Conservation (phyloP, 257 asterid genomes). For the Salvia miltiorrhiza region DNA sequence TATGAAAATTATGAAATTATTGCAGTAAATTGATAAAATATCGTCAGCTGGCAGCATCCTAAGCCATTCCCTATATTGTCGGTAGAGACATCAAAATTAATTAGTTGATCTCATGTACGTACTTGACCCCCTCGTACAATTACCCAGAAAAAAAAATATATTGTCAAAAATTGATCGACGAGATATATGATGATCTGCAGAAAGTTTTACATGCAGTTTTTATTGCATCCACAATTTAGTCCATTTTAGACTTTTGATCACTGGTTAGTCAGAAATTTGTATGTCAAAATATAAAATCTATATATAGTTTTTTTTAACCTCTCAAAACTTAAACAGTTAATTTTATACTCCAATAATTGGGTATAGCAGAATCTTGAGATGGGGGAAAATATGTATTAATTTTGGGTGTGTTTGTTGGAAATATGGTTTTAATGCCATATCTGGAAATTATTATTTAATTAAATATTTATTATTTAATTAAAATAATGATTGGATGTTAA, state of each 20-base stretch:
- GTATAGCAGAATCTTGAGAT: neutral
- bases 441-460: too few relatives aligned
- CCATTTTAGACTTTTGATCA: neutral
- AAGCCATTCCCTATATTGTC: conserved; percentile 19
- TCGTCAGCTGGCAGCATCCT: conserved; percentile 3
- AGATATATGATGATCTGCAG: neutral
- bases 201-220: neutral
- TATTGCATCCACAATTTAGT: too few relatives aligned
- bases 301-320: neutral
- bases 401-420: too few relatives aligned
- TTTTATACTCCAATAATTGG: neutral
- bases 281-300: neutral
- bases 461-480: too few relatives aligned
- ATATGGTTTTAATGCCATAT: too few relatives aligned
- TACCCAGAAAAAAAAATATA: neutral
- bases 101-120: neutral
- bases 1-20: conserved; percentile 3
- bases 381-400: neutral
- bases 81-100: conserved; percentile 7
- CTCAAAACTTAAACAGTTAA: neutral
- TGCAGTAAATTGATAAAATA: conserved; percentile 12
- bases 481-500: too few relatives aligned
- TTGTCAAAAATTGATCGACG: neutral
- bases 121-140: neutral
- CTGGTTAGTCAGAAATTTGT: neutral